phyloP scores from a whole-genome alignment of 805 yeast genomes.

The Saccharomycopsis microspora region DNA sequence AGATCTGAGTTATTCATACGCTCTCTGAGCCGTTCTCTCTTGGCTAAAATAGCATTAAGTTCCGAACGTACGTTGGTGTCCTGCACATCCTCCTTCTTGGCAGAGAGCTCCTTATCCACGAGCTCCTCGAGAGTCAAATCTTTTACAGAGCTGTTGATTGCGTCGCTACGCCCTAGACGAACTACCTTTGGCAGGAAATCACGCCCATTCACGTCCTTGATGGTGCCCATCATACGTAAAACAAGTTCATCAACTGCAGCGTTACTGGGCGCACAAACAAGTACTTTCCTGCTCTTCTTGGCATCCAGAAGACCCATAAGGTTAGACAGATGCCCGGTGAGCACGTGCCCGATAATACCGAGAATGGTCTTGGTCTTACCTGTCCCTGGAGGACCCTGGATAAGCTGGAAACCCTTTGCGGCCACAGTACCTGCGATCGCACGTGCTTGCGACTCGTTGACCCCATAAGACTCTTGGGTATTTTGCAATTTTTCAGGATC shows the following conservation, averaged over 20 bases:
- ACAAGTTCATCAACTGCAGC: slow-evolving; percentile 98
- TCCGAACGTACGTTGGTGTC: slow-evolving; percentile 29
- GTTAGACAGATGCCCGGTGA: slow-evolving; percentile 30
- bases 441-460: slow-evolving; percentile 82
- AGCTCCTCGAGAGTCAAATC: slow-evolving; percentile 79
- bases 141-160: slow-evolving; percentile 68
- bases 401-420: slow-evolving; percentile 70
- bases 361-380: slow-evolving; percentile 97
- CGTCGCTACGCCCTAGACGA: slow-evolving; percentile 84
- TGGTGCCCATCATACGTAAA: slow-evolving; percentile 66
- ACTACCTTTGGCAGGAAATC: slow-evolving; percentile 56
- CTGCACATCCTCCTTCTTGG: slow-evolving; percentile 23
- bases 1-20: slow-evolving; percentile 23
- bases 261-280: slow-evolving; percentile 96
- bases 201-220: slow-evolving; percentile 42
- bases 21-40: slow-evolving; percentile 44
- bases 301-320: slow-evolving; percentile 22
- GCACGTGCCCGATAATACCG: slow-evolving; percentile 75
- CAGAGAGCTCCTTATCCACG: slow-evolving; percentile 51
- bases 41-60: slow-evolving; percentile 40
- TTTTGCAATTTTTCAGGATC: slow-evolving; percentile 28
- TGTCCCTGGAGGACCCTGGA: slow-evolving; percentile 99
- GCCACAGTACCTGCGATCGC: slow-evolving; percentile 71
- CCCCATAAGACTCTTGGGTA: slow-evolving; percentile 39
- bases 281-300: slow-evolving; percentile 39